phyloP scores from a whole-genome alignment of 75 land plant species.

The Larix kaempferi region DNA sequence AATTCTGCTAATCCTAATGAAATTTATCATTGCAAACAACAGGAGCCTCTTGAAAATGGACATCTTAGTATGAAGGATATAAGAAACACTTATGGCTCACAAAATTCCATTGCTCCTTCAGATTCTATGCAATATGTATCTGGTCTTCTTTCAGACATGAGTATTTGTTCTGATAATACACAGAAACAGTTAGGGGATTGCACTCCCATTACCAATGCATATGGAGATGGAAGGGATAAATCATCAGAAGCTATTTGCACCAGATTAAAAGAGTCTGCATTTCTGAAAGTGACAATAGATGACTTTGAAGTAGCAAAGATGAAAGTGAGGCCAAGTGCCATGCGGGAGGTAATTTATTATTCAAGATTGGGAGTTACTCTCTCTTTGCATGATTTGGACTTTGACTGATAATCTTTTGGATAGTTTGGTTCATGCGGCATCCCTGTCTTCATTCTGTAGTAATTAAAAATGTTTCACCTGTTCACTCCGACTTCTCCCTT shows the following conservation, averaged over 20 bases:
- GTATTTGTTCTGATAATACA: constrained; percentile 1
- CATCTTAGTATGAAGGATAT: background rate
- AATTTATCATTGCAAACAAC: background rate
- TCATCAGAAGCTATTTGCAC: background rate
- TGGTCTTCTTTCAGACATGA: background rate
- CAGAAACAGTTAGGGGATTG: background rate
- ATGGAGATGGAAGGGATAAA: constrained; percentile 3
- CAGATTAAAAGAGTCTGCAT: background rate
- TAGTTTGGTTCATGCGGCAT: background rate
- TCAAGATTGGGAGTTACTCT: background rate
- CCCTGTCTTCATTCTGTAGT: background rate
- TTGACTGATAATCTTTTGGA: background rate
- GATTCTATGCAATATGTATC: constrained; percentile 4
- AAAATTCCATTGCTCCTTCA: background rate
- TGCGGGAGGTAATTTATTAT: constrained; percentile 80
- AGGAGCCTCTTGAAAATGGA: background rate
- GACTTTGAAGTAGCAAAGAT: constrained; percentile 88
- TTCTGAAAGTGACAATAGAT: constrained; percentile 42
- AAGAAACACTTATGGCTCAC: background rate
- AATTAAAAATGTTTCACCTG: background rate
- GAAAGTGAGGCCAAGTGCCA: constrained; percentile 94
- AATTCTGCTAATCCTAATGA: background rate
- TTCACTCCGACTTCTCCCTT: background rate
- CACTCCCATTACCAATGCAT: background rate
- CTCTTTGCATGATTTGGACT: background rate